A percentile compares a stretch with the other conserved stretches of the same genome.
phyloP scores from a whole-genome alignment of 2,329 filamentous ascomycete genomes.

The Alternaria arborescens region DNA sequence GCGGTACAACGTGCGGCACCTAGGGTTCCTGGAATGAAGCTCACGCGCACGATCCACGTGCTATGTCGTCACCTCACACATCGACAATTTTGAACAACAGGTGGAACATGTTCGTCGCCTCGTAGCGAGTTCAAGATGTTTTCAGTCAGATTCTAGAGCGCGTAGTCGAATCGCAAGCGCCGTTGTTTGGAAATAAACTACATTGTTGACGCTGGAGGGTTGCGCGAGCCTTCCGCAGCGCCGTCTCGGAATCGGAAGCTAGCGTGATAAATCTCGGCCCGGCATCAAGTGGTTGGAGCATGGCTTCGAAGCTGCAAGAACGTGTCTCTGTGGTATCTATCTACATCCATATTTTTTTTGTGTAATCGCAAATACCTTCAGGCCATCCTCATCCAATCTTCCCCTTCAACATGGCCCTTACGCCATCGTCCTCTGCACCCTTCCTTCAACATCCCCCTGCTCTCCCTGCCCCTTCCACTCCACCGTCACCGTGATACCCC shows the following conservation, averaged over 20 bases:
- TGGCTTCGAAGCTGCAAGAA: neutral
- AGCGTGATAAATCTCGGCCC: neutral
- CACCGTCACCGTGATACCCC: constrained; percentile 52
- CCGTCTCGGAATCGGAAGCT: constrained; percentile 19
- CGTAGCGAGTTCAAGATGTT: rapidly evolving
- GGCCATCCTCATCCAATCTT: no score
- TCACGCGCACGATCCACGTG: constrained; percentile 48
- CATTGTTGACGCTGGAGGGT: neutral
- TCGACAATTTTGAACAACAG: neutral
- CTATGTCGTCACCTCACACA: constrained; percentile 27
- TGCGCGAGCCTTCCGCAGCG: constrained; percentile 14
- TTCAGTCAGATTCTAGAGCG: neutral
- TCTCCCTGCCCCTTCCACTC: constrained; percentile 47
- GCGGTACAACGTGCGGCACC: constrained; percentile 20
- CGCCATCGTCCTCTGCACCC: constrained; percentile 44
- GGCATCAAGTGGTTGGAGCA: neutral
- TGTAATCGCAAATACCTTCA: neutral
- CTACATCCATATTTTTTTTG: neutral
- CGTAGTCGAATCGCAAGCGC: neutral
- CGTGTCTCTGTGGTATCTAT: neutral
- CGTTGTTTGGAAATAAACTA: neutral
- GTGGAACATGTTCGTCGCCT: neutral
- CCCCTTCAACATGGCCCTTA: neutral
- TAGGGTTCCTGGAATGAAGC: constrained; percentile 20
- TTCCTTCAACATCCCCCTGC: constrained; percentile 42